Conservation (phyloP, 2,329 filamentous ascomycete species). For the Ceratocystis albifundus region DNA sequence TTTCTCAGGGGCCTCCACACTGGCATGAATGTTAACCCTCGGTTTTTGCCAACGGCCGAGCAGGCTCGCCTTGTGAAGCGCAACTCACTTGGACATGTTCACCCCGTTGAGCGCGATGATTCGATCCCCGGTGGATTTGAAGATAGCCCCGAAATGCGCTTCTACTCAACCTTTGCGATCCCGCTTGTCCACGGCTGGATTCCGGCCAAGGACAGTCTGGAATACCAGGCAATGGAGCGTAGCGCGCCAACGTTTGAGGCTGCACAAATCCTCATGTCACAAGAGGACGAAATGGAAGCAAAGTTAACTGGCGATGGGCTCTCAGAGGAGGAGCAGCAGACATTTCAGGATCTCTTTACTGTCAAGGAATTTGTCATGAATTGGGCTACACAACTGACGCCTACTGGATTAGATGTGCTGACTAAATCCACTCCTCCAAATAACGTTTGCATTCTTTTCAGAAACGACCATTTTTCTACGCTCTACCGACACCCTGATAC, state of each 20-base stretch:
- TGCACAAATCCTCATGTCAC: constrained; percentile 76
- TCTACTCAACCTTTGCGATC: constrained; percentile 81
- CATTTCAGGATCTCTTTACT: constrained; percentile 69
- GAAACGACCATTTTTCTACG: constrained; percentile 95
- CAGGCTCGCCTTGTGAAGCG: constrained; percentile 38
- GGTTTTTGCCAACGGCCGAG: constrained; percentile 55
- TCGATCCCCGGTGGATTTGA: constrained; percentile 64
- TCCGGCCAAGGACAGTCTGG: constrained; percentile 53
- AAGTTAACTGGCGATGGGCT: constrained; percentile 55
- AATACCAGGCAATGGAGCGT: constrained; percentile 57
- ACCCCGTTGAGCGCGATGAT: constrained; percentile 39
- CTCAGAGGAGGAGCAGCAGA: constrained; percentile 59
- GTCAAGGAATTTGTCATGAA: constrained; percentile 73
- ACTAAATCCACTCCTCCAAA: constrained; percentile 59
- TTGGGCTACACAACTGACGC: constrained; percentile 79
- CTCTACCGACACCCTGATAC: constrained; percentile 78
- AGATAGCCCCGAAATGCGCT: constrained; percentile 72
- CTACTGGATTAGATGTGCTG: constrained; percentile 66
- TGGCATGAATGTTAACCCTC: constrained; percentile 95
- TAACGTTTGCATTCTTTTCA: constrained; percentile 79
- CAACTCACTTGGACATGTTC: constrained; percentile 42
- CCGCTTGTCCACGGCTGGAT: constrained; percentile 92
- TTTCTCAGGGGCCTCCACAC: constrained; percentile 86
- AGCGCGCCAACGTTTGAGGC: constrained; percentile 82
- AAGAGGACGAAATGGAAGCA: constrained; percentile 75